Conservation (phyloP, 768 basidiomycete species). For the Auricularia auricula-judae region DNA sequence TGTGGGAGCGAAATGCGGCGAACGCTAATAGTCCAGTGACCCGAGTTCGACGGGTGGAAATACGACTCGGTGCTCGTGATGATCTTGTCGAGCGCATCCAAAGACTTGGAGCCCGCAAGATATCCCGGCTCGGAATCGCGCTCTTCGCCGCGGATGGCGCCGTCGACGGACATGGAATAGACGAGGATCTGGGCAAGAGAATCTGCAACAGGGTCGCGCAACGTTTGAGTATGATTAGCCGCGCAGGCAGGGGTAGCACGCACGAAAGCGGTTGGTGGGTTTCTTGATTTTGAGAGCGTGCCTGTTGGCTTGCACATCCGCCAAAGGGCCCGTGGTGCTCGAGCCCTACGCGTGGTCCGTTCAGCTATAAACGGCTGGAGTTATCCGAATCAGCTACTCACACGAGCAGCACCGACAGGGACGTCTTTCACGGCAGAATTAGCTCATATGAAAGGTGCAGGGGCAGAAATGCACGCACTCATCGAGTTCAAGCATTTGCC, state of each 20-base stretch:
- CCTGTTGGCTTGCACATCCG: slow-evolving; percentile 49
- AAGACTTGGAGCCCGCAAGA: slow-evolving; percentile 74
- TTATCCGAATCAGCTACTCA: slow-evolving; percentile 24
- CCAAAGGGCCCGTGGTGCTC: slow-evolving; percentile 56
- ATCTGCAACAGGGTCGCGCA: slow-evolving; percentile 26
- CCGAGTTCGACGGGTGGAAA: slow-evolving; percentile 92
- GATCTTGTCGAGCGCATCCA: slow-evolving; percentile 78
- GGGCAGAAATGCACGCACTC: slow-evolving; percentile 34
- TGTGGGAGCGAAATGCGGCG: slow-evolving; percentile 10
- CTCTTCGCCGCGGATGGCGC: slow-evolving; percentile 39
- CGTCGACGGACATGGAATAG: slow-evolving; percentile 82
- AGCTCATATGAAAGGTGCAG: background rate
- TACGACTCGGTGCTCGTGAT: slow-evolving; percentile 88
- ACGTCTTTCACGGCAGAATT: slow-evolving; percentile 33
- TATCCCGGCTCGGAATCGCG: slow-evolving; percentile 36
- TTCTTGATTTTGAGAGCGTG: slow-evolving; percentile 60
- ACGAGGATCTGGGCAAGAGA: slow-evolving; percentile 77
- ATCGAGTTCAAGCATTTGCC: slow-evolving; percentile 74
- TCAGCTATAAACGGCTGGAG: slow-evolving; percentile 19
- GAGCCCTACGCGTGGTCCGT: slow-evolving; percentile 23
- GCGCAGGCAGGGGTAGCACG: slow-evolving; percentile 12
- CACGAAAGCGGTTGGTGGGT: slow-evolving; percentile 50
- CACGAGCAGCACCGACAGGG: slow-evolving; percentile 55
- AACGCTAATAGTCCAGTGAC: slow-evolving; percentile 65
- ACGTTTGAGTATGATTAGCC: background rate